phyloP scores from a whole-genome alignment of 805 yeast genomes.

The Isabelozyma heimii region DNA sequence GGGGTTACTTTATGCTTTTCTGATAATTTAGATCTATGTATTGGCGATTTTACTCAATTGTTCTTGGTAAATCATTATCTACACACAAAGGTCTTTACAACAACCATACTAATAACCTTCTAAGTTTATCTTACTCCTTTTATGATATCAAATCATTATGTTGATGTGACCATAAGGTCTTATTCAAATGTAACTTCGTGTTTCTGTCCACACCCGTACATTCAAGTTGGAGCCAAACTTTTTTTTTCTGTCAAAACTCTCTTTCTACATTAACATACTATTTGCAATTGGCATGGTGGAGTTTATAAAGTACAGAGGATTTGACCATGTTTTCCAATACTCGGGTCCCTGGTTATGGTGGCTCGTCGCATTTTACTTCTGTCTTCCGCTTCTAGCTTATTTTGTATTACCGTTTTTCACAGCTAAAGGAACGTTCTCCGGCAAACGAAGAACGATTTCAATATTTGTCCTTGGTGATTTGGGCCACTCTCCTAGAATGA shows the following conservation, averaged over 20 bases:
- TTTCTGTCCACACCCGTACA: background rate
- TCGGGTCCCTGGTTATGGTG: constrained; percentile 43
- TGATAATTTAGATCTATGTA: no score
- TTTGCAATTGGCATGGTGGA: background rate
- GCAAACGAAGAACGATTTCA: constrained; percentile 51
- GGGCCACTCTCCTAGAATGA: constrained; percentile 94
- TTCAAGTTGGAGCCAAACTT: background rate
- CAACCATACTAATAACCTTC: no score
- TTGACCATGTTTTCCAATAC: constrained; percentile 17
- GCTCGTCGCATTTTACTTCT: constrained; percentile 44
- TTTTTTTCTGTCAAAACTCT: background rate
- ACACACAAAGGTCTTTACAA: no score
- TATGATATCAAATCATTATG: no score
- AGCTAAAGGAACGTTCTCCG: constrained; percentile 15
- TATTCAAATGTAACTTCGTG: no score
- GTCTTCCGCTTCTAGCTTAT: constrained; percentile 45
- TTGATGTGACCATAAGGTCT: no score
- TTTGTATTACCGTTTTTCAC: constrained; percentile 35
- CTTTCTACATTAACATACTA: background rate
- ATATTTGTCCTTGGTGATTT: constrained; percentile 88
- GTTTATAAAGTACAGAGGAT: constrained; percentile 11
- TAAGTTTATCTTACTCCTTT: no score
- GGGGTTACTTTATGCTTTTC: no score
- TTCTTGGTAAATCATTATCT: no score
- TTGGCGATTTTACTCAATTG: no score